A percentile compares a stretch with the other conserved stretches of the same genome.
Evolutionary conservation across 2,329 filamentous ascomycete species (phyloP).

Genomic region (Scedosporium apiospermum): DNA sequence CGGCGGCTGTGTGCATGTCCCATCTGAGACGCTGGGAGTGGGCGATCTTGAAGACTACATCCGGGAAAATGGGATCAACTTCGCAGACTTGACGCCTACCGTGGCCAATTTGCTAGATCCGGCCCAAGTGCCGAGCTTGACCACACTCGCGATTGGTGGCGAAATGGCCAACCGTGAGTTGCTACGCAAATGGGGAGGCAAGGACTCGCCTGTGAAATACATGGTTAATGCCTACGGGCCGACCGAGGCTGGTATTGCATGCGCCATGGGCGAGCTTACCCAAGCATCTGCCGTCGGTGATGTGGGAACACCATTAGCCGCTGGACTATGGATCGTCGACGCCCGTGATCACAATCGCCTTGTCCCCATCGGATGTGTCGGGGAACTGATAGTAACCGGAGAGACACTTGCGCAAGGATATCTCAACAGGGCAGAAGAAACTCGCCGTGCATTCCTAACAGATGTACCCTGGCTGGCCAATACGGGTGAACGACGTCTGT

Average conservation of each 20-base stretch:
- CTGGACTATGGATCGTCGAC: conserved; percentile 19
- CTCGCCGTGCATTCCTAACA: conserved; percentile 21
- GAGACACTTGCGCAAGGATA: conserved; percentile 41
- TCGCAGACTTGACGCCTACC: conserved; percentile 9
- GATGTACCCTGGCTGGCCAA: conserved; percentile 18
- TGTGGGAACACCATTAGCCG: conserved; percentile 10
- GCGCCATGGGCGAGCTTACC: conserved; percentile 3
- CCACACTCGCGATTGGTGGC: conserved; percentile 14
- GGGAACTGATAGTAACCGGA: conserved; percentile 28
- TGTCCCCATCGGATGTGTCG: conserved; percentile 17
- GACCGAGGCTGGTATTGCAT: conserved; percentile 26
- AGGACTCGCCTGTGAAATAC: conserved; percentile 21
- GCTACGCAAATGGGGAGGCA: conserved; percentile 10
- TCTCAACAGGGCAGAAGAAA: conserved; percentile 25
- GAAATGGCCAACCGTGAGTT: conserved; percentile 21
- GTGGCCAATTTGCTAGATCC: conserved; percentile 10
- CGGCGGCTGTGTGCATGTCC: conserved; percentile 13
- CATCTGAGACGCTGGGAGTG: conserved; percentile 9
- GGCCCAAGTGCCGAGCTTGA: conserved; percentile 9
- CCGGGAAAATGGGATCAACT: not conserved
- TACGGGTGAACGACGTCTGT: conserved; percentile 19
- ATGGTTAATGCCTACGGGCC: conserved; percentile 27
- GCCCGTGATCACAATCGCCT: conserved; percentile 15
- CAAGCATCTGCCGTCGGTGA: not conserved
- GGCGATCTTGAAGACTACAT: conserved; percentile 8